Evolutionary conservation across 2,329 filamentous ascomycete species (phyloP).

Genomic region (Aspergillus arachidicola): DNA sequence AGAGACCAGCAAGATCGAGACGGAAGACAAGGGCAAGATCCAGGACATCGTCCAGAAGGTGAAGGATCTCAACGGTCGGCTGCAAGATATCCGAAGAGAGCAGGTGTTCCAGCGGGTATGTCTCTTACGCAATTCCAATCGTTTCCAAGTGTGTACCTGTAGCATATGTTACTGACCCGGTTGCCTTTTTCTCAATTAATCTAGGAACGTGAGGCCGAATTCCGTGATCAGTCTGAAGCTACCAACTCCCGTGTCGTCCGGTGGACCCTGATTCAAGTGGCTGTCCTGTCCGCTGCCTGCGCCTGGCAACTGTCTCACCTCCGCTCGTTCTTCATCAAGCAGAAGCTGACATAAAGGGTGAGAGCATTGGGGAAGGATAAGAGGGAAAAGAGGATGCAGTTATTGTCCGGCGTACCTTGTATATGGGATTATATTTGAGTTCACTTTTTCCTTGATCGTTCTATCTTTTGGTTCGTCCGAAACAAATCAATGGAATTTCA

Average conservation of each 20-base stretch:
- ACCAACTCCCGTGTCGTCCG: slow-evolving; percentile 90
- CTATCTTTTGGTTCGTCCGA: background rate
- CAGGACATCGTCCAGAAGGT: slow-evolving; percentile 85
- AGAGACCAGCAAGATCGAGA: slow-evolving; percentile 91
- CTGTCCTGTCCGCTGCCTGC: slow-evolving; percentile 82
- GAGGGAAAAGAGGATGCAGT: background rate
- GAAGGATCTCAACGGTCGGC: slow-evolving; percentile 80
- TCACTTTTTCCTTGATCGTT: background rate
- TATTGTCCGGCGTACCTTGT: slow-evolving; percentile 2
- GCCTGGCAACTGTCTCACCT: slow-evolving; percentile 97
- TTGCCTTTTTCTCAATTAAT: background rate
- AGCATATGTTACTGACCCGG: background rate
- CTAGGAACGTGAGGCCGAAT: slow-evolving; percentile 95
- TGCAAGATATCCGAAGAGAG: slow-evolving; percentile 88
- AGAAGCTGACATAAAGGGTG: slow-evolving; percentile 82
- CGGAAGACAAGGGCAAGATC: slow-evolving; percentile 89
- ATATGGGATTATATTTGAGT: background rate
- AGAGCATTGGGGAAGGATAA: background rate
- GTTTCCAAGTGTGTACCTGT: background rate
- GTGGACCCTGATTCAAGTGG: slow-evolving; percentile 90
- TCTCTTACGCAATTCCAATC: slow-evolving; percentile 11
- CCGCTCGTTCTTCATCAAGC: slow-evolving; percentile 98
- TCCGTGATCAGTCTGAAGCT: slow-evolving; percentile 93
- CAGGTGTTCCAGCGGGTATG: slow-evolving; percentile 92
- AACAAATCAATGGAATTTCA: background rate